A percentile compares a stretch with the other conserved stretches of the same genome.
phyloP scores from a whole-genome alignment of 176 grass and related monocot genomes.

The Thalia dealbata region DNA sequence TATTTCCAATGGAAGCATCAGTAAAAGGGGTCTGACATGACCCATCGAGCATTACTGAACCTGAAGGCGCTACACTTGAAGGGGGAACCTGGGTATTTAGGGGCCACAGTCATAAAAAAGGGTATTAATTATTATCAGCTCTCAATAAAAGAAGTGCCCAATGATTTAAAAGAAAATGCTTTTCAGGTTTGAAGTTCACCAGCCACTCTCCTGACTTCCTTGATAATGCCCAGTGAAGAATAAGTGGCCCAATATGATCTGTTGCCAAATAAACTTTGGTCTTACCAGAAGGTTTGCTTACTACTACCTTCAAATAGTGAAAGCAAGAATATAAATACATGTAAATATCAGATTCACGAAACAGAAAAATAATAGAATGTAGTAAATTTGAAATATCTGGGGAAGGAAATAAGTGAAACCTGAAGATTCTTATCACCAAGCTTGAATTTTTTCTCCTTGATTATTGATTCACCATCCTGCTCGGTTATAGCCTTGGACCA shows the following conservation, averaged over 20 bases:
- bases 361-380: not conserved
- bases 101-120: no score
- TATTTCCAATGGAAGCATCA: constrained; percentile 39
- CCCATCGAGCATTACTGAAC: constrained; percentile 52
- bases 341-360: constrained; percentile 4
- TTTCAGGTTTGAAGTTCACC: constrained; percentile 24
- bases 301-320: constrained; percentile 49
- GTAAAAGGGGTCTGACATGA: constrained; percentile 72
- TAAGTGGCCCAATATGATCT: constrained; percentile 44
- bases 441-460: constrained; percentile 67
- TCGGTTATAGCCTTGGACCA: constrained; percentile 48
- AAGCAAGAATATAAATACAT: constrained; percentile 23
- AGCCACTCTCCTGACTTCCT: constrained; percentile 64
- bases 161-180: not conserved
- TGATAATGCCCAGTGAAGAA: constrained; percentile 81
- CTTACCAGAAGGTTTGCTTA: constrained; percentile 44
- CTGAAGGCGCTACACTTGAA: constrained; percentile 46
- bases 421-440: constrained; percentile 55
- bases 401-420: constrained; percentile 32
- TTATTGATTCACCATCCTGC: constrained; percentile 29
- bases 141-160: no score
- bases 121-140: not conserved
- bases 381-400: not conserved
- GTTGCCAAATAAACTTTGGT: constrained; percentile 75
- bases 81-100: constrained; percentile 67